Conservation (phyloP, 495 filamentous ascomycete genomes). For the Hyaloscypha variabilis region DNA sequence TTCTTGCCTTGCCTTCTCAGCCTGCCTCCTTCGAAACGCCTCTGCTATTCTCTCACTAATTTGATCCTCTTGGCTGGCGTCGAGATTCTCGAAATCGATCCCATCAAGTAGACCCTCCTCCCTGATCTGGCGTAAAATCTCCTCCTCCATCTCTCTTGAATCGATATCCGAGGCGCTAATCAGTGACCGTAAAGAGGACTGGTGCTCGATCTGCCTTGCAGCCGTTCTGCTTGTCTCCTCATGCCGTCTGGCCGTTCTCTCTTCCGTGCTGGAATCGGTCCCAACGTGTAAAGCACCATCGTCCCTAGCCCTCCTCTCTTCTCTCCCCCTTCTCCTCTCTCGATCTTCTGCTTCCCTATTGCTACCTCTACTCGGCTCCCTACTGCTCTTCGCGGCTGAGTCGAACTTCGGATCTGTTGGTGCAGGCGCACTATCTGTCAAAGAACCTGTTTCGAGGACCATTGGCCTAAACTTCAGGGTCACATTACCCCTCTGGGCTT, state of each 20-base stretch:
- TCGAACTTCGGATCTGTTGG: too few species aligned
- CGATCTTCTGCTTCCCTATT: slow-evolving; percentile 28
- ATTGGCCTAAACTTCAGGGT: too few species aligned
- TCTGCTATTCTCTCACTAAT: slow-evolving; percentile 87
- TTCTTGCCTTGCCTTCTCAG: slow-evolving; percentile 42
- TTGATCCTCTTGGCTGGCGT: slow-evolving; percentile 77
- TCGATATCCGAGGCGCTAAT: slow-evolving; percentile 77
- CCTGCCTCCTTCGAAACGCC: slow-evolving; percentile 75
- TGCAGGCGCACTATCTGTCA: too few species aligned
- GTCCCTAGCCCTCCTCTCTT: slow-evolving; percentile 34
- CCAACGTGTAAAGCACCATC: slow-evolving; percentile 37
- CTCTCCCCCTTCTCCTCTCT: slow-evolving; percentile 36
- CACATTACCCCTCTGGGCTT: too few species aligned
- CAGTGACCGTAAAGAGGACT: slow-evolving; percentile 82
- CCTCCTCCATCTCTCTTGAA: slow-evolving; percentile 75
- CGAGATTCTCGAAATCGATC: slow-evolving; percentile 80
- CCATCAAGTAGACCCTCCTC: slow-evolving; percentile 87
- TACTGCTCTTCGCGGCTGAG: slow-evolving; percentile 42
- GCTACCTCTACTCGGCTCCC: slow-evolving; percentile 29
- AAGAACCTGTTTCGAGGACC: too few species aligned
- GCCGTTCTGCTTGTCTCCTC: slow-evolving; percentile 35
- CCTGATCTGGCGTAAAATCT: slow-evolving; percentile 85
- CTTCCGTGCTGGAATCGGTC: slow-evolving; percentile 31
- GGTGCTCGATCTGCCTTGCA: slow-evolving; percentile 73
- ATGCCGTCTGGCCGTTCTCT: slow-evolving; percentile 37